Evolutionary conservation across 805 yeast species (phyloP).

Genomic region (Peterozyma xylosa): DNA sequence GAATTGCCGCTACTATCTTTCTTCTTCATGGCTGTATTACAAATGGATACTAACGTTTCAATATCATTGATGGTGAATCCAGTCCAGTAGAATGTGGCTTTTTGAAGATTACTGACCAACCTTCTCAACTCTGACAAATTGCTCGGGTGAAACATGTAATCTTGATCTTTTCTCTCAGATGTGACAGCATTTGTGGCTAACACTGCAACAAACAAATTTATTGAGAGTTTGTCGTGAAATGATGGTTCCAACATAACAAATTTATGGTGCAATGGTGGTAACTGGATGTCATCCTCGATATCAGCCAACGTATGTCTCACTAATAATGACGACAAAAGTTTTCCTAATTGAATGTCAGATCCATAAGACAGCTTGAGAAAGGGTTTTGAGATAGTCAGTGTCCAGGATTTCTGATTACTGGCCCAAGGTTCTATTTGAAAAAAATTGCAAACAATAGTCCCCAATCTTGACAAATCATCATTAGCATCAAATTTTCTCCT

Average conservation of each 20-base stretch:
- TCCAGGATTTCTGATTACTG: constrained; percentile 40
- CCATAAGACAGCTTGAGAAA: constrained; percentile 32
- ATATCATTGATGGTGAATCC: constrained; percentile 59
- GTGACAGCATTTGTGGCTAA: constrained; percentile 69
- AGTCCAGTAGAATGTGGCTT: constrained; percentile 71
- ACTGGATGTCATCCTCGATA: constrained; percentile 43
- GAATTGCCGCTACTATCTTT: constrained; percentile 15
- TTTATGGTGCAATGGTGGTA: constrained; percentile 53
- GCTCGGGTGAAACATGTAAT: constrained; percentile 63
- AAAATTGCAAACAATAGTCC: constrained; percentile 43
- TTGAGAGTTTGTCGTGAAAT: constrained; percentile 49
- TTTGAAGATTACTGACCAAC: constrained; percentile 52
- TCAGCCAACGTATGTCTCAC: constrained; percentile 51
- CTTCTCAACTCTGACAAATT: constrained; percentile 47
- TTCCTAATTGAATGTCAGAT: constrained; percentile 30
- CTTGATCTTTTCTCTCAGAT: constrained; percentile 58
- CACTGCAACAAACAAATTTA: constrained; percentile 59
- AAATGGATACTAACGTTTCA: constrained; percentile 40
- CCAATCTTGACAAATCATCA: constrained; percentile 48
- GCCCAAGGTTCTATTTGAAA: constrained; percentile 54
- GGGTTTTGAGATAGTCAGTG: constrained; percentile 36
- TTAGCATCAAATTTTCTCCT: constrained; percentile 41
- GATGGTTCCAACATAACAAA: constrained; percentile 58
- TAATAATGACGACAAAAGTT: constrained; percentile 38
- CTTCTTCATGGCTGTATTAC: constrained; percentile 33